Evolutionary conservation across 331 rosid species (phyloP).

Genomic region (Arachis monticola): DNA sequence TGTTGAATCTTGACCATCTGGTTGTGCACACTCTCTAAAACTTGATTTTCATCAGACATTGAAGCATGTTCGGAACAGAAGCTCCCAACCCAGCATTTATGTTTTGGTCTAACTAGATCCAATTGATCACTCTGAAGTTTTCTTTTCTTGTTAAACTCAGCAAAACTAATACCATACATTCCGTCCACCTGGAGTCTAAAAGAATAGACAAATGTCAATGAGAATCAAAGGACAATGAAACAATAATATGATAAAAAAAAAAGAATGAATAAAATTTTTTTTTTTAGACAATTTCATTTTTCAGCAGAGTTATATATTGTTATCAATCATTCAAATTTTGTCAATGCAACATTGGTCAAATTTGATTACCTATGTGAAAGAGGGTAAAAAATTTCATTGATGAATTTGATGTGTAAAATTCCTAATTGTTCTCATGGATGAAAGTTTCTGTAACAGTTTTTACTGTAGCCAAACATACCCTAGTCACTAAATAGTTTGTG

Average conservation of each 20-base stretch:
- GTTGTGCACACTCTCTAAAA: slow-evolving; percentile 34
- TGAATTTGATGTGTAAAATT: too few species aligned
- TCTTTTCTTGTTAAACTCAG: slow-evolving; percentile 69
- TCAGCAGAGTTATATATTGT: neutral
- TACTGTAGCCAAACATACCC: neutral
- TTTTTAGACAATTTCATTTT: neutral
- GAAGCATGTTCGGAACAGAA: slow-evolving; percentile 43
- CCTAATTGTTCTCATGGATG: too few species aligned
- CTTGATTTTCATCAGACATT: slow-evolving; percentile 39
- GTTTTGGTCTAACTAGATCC: slow-evolving; percentile 66
- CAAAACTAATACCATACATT: slow-evolving; percentile 29
- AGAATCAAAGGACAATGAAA: slow-evolving; percentile 18
- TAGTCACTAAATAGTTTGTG: neutral
- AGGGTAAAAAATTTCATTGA: too few species aligned
- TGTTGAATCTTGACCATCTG: slow-evolving; percentile 3
- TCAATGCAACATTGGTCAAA: neutral
- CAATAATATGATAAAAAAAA: neutral
- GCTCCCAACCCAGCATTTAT: slow-evolving; percentile 54
- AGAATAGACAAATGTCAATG: slow-evolving; percentile 7
- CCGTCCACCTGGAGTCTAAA: slow-evolving; percentile 53
- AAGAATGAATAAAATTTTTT: neutral
- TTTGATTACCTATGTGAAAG: neutral
- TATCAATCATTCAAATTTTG: neutral
- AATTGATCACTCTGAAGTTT: slow-evolving; percentile 66
- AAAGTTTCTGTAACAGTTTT: too few species aligned